A percentile compares a stretch with the other conserved stretches of the same genome.
Conservation (phyloP, 108 stramenopile species). For the Hondaea fermentalgiana region DNA sequence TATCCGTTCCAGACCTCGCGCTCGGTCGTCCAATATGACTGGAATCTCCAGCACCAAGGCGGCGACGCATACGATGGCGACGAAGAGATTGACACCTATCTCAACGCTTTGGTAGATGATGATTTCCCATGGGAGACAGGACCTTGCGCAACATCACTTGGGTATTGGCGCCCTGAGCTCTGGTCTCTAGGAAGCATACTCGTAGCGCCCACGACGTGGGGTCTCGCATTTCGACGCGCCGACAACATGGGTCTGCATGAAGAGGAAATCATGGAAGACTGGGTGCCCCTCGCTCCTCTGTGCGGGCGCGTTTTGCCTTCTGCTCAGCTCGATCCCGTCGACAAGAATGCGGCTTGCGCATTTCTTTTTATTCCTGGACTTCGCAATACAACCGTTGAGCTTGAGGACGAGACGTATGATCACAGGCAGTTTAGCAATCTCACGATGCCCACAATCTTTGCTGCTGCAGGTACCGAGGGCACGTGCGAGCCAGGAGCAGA, state of each 20-base stretch:
- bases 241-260: background rate
- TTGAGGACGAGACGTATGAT: background rate
- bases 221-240: background rate
- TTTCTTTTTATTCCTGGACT: background rate
- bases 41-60: background rate
- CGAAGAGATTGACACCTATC: background rate
- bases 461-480: background rate
- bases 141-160: background rate
- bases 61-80: background rate
- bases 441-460: background rate
- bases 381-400: background rate
- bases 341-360: background rate
- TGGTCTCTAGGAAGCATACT: background rate
- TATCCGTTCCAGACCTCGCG: background rate
- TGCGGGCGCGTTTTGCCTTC: background rate
- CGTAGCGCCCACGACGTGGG: background rate
- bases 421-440: background rate
- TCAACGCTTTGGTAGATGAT: background rate
- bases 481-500: background rate
- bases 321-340: background rate
- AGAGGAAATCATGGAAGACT: background rate
- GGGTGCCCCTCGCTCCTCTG: background rate
- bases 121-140: background rate
- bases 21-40: background rate
- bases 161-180: background rate